phyloP scores from a whole-genome alignment of 257 asterid genomes.

The Solanum sitiens region DNA sequence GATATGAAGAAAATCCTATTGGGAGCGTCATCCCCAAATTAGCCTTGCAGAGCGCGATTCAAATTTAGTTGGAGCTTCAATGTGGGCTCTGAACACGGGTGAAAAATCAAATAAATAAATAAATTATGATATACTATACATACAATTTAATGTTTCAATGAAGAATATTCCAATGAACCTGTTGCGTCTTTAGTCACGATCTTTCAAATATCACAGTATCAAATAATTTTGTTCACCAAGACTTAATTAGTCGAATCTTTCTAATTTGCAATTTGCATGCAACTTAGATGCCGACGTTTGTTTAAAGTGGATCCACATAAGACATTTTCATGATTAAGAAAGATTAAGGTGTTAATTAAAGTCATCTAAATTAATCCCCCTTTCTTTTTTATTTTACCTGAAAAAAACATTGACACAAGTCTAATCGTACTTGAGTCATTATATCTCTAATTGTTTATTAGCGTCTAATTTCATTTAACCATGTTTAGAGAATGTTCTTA shows the following conservation, averaged over 20 bases:
- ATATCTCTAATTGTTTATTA: background rate
- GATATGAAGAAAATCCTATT: too few relatives aligned
- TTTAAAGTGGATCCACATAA: background rate
- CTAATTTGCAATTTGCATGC: slow-evolving; percentile 15
- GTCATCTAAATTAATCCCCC: background rate
- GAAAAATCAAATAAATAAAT: too few relatives aligned
- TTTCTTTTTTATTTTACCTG: background rate
- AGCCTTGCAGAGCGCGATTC: too few relatives aligned
- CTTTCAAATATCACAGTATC: background rate
- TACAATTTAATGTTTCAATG: background rate
- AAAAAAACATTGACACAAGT: background rate
- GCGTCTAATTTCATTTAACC: background rate
- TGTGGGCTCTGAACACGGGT: too few relatives aligned
- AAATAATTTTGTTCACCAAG: background rate
- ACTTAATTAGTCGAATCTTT: background rate
- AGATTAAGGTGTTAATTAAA: background rate
- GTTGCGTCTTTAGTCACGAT: background rate
- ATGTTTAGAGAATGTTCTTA: background rate
- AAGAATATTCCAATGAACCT: background rate
- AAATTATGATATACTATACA: background rate
- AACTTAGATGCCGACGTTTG: background rate
- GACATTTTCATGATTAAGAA: background rate
- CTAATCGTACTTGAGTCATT: background rate
- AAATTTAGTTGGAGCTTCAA: too few relatives aligned
- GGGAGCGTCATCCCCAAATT: too few relatives aligned